Evolutionary conservation across 805 yeast genomes (phyloP).

Genomic region (Suhomyces canberraensis): DNA sequence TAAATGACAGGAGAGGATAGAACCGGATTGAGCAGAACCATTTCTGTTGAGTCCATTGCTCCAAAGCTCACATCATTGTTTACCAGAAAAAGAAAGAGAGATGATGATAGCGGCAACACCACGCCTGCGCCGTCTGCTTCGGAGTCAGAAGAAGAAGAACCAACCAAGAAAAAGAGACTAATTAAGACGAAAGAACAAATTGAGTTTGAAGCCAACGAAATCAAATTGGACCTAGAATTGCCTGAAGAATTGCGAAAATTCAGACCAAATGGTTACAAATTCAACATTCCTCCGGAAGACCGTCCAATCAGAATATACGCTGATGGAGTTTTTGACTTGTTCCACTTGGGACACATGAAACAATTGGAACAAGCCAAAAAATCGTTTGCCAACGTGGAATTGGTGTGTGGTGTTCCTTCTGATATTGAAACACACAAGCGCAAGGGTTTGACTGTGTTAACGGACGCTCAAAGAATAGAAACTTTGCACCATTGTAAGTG

Average conservation of each 20-base stretch:
- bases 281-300: slow-evolving; percentile 80
- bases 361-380: slow-evolving; percentile 97
- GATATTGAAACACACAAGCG: slow-evolving; percentile 88
- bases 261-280: slow-evolving; percentile 74
- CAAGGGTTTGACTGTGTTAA: slow-evolving; percentile 89
- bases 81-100: slow-evolving; percentile 14
- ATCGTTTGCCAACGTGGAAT: slow-evolving; percentile 75
- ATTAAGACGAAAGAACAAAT: slow-evolving; percentile 24
- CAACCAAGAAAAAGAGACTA: slow-evolving; percentile 18
- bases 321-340: slow-evolving; percentile 95
- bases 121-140: slow-evolving; percentile 15
- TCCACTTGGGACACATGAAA: slow-evolving; percentile 97
- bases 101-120: slow-evolving; percentile 12
- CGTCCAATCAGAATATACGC: slow-evolving; percentile 94
- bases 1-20: slow-evolving; percentile 1
- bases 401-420: slow-evolving; percentile 89
- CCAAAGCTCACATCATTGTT: slow-evolving; percentile 35
- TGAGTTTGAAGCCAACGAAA: slow-evolving; percentile 48
- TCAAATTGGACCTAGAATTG: slow-evolving; percentile 56
- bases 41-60: slow-evolving; percentile 40
- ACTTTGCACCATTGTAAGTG: slow-evolving; percentile 91
- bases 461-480: slow-evolving; percentile 85
- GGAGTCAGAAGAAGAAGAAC: slow-evolving; percentile 16
- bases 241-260: slow-evolving; percentile 71
- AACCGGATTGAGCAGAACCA: slow-evolving; percentile 25